Percentiles rank a stretch among this genome's conserved stretches.
Conservation (phyloP, 495 filamentous ascomycete species). For the Entonaema liquescens region DNA sequence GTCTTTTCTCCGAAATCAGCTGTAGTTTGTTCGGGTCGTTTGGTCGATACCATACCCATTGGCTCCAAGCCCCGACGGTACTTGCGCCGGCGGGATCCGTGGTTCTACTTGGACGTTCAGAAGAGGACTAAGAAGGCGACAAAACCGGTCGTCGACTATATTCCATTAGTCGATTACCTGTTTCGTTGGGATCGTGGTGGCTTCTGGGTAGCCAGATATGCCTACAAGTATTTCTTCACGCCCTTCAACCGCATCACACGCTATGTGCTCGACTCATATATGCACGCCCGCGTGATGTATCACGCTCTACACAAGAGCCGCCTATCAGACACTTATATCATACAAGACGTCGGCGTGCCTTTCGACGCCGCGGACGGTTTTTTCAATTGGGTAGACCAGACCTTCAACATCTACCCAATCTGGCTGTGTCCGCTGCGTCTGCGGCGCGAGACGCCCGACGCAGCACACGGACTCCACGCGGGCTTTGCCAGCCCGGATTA, state of each 20-base stretch:
- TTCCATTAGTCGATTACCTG: conserved; percentile 64
- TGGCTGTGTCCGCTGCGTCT: conserved; percentile 65
- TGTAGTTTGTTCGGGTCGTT: conserved; percentile 61
- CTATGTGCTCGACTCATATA: conserved; percentile 60
- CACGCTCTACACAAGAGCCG: conserved; percentile 62
- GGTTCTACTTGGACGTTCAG: conserved; percentile 62
- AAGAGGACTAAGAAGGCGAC: conserved; percentile 25
- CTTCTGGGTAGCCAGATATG: conserved; percentile 65
- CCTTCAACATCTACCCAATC: conserved; percentile 59
- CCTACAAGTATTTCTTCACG: conserved; percentile 60
- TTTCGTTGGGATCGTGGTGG: conserved; percentile 70
- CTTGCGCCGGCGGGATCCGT: conserved; percentile 55
- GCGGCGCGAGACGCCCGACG: conserved; percentile 47
- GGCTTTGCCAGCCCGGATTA: conserved; percentile 44
- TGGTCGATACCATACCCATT: conserved; percentile 50
- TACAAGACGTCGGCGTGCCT: conserved; percentile 65
- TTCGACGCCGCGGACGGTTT: conserved; percentile 52
- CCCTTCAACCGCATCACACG: conserved; percentile 64
- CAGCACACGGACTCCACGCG: conserved; percentile 49
- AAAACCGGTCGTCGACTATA: conserved; percentile 37
- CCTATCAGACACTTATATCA: conserved; percentile 55
- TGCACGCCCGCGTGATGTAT: conserved; percentile 68
- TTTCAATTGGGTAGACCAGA: conserved; percentile 48
- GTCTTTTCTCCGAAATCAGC: conserved; percentile 59
- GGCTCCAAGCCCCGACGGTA: conserved; percentile 50